A percentile compares a stretch with the other conserved stretches of the same genome.
Conservation (phyloP, 2,329 filamentous ascomycete species). For the Pseudonectria foliicola region DNA sequence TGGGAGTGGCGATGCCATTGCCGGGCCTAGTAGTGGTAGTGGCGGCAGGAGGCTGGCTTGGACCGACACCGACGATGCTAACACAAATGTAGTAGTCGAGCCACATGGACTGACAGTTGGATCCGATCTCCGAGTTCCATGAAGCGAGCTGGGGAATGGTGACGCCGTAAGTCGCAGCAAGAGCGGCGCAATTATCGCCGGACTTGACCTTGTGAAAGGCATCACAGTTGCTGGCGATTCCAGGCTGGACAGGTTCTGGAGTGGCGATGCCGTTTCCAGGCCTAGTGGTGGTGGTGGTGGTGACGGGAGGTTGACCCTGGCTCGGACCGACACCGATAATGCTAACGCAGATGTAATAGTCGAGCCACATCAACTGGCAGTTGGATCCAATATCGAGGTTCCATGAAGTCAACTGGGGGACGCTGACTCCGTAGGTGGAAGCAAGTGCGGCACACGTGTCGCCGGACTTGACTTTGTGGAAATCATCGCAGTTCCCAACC, state of each 20-base stretch:
- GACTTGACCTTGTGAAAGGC: not conserved
- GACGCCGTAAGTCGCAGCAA: not conserved
- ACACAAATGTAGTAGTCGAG: slow-evolving; percentile 1
- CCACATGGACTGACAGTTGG: slow-evolving; percentile 1
- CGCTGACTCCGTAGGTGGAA: slow-evolving; percentile 11
- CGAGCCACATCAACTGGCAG: slow-evolving; percentile 9
- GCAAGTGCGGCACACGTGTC: slow-evolving; percentile 21
- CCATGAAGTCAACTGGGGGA: slow-evolving; percentile 18
- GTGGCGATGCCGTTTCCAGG: not conserved
- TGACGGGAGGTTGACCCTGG: not conserved
- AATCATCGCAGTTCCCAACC: slow-evolving; percentile 23
- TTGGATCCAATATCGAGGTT: slow-evolving; percentile 9
- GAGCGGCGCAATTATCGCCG: not conserved
- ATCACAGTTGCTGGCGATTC: not conserved
- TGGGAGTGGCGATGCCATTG: slow-evolving; percentile 18
- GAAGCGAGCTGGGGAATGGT: not conserved
- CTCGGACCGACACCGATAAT: slow-evolving; percentile 2
- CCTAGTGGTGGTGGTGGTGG: not conserved
- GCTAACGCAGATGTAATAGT: slow-evolving; percentile 9
- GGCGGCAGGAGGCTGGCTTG: not conserved
- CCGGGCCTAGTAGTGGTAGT: not conserved
- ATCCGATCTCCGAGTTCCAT: slow-evolving; percentile 5
- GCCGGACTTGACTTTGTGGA: slow-evolving; percentile 16
- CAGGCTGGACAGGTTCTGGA: not conserved
- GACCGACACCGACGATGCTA: not conserved